These are phyloP conservation scores for Mortierella sp. DNA, from an alignment of 371 early-diverging fungal genomes.

Conservation along the genomic window DNA sequence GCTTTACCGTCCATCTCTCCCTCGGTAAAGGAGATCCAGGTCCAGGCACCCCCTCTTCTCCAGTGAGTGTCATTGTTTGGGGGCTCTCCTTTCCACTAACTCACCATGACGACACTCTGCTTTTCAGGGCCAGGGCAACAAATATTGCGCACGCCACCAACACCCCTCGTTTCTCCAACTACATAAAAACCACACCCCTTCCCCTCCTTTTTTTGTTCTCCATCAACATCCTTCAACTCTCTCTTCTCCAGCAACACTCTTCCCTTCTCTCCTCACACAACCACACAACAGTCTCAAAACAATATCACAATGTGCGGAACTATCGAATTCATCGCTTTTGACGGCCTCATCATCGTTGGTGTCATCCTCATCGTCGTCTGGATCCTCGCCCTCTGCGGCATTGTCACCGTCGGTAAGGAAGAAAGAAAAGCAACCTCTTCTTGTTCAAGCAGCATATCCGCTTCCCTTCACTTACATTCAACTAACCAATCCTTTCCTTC, in stretches of 20 bases:
- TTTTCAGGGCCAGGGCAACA: background rate
- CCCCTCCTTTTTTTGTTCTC: background rate
- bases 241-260: background rate
- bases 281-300: background rate
- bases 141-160: background rate
- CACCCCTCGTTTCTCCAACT: background rate
- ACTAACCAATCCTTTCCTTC: background rate
- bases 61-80: background rate
- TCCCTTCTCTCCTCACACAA: background rate
- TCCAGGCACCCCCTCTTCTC: background rate
- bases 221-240: background rate
- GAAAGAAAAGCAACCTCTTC: background rate
- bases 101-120: slow-evolving; percentile 14
- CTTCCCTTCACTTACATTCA: background rate
- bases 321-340: slow-evolving; percentile 25
- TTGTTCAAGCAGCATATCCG: no score
- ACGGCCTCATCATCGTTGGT: slow-evolving; percentile 35
- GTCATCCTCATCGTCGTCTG: slow-evolving; percentile 30
- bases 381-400: slow-evolving; percentile 26
- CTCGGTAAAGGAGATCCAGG: background rate
- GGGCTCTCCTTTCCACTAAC: background rate
- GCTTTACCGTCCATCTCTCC: background rate
- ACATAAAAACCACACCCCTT: background rate
- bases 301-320: slow-evolving; percentile 23
- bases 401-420: slow-evolving; percentile 25